Percentiles rank a stretch among this genome's conserved stretches.
These are phyloP conservation scores for Pholiota adiposa DNA, from an alignment of 1,284 basidiomycete species.

Conservation along the genomic window DNA sequence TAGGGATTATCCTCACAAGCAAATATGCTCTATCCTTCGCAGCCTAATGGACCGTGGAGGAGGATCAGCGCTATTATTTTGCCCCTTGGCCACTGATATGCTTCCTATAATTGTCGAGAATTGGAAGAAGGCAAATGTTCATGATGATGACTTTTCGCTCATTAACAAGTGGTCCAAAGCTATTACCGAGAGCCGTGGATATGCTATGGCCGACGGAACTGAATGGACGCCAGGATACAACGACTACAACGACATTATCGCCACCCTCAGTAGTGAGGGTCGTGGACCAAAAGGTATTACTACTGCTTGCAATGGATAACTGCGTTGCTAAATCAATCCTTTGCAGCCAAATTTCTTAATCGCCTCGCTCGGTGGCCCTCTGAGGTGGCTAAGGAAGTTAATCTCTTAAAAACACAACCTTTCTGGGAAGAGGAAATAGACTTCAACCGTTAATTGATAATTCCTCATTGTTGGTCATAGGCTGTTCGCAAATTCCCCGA, in stretches of 20 bases:
- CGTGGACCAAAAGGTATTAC: too few relatives aligned
- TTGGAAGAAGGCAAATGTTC: neutral
- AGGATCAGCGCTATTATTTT: neutral
- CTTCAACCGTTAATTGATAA: too few relatives aligned
- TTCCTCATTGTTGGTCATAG: too few relatives aligned
- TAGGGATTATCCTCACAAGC: constrained; percentile 15
- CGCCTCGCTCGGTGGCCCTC: constrained; percentile 9
- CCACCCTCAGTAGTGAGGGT: too few relatives aligned
- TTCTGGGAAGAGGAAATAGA: constrained; percentile 8
- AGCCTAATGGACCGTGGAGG: constrained; percentile 4
- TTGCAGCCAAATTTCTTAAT: constrained; percentile 6
- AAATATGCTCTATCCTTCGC: constrained; percentile 6
- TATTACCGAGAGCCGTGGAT: neutral
- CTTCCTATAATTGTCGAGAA: neutral
- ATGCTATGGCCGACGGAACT: neutral
- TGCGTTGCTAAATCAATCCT: too few relatives aligned
- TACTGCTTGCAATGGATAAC: too few relatives aligned
- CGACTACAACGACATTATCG: too few relatives aligned
- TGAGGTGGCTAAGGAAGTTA: constrained; percentile 6
- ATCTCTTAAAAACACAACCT: constrained; percentile 1
- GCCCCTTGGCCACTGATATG: neutral
- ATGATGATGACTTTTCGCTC: neutral
- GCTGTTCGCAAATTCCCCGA: too few relatives aligned
- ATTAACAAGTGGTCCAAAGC: neutral
- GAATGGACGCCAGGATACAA: too few relatives aligned